Base-by-base conservation (phyloP, 306 rosid genomes). In the Quercus glauca region DNA sequence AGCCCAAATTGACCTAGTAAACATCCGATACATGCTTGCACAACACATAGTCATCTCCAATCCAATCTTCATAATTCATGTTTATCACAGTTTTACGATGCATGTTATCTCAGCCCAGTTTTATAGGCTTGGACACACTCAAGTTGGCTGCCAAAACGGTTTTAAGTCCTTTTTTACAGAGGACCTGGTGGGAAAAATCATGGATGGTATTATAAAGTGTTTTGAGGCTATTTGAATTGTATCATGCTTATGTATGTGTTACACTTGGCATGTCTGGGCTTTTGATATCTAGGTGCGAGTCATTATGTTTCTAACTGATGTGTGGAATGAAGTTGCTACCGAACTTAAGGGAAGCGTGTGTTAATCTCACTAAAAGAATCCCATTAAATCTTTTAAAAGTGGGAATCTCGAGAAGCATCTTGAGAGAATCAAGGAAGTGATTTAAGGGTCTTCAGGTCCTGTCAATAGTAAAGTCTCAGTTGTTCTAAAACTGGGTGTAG, bases 401-500 rank as follows among this genome's bases (percentile, higher is more conserved):
- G 75, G 76, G 55, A 56, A 56, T 43, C 74, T 57, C 11, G 55
- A 67, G 74, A 55, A 68, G 23, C 37, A 73, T 57, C 41, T 35
- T 5, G n/a, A 60, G 55, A 29, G 61, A 31, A 33, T 67, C 21
- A 52, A 35, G 60, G 57, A 41, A 59, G 33, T 26, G 5, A 15
- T 71, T 26, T 56, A 19, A 5, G 68, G 15, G 73, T 56, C 20
- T 20, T 78, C 25, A 29, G 51, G 3, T 56, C 69, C 43, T 73
- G 69, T n/a, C 43, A 41, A 60, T 57, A 21, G 21, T 29, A 52
- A 74, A 59, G 51, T 33, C 79, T 57, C 45, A 14, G 52, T 43
- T 6, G 15, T 33, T 19, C 15, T 13, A 28, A 21, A 11, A 64
- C 45, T 7, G 8, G 33, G 70, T 29, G 70, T 17, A 64, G 2